Evolutionary conservation across 2,329 filamentous ascomycete species (phyloP).

Genomic region (Calycina herbarum): DNA sequence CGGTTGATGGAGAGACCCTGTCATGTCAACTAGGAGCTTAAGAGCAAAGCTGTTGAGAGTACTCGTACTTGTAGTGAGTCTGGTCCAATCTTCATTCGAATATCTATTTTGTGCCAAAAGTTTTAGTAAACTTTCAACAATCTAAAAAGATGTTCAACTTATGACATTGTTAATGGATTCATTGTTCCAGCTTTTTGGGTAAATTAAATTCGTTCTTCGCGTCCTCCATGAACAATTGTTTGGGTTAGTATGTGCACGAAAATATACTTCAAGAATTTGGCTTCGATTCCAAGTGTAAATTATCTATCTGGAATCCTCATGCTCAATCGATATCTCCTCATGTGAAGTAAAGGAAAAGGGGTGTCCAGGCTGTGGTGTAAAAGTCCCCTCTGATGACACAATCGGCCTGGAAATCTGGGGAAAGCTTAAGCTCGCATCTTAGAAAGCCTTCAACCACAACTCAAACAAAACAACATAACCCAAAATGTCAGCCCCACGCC

Average conservation of each 20-base stretch:
- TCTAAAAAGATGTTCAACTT: neutral
- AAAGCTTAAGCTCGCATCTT: neutral
- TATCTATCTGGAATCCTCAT: too few species aligned
- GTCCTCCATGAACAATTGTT: too few species aligned
- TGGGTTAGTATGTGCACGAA: too few species aligned
- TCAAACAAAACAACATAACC: slow-evolving; percentile 7
- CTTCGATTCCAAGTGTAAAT: too few species aligned
- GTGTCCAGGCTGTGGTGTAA: neutral
- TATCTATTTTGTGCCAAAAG: neutral
- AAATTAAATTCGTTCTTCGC: too few species aligned
- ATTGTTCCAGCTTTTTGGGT: too few species aligned
- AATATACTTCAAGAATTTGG: too few species aligned
- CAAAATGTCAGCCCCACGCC: slow-evolving; percentile 27
- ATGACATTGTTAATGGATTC: too few species aligned
- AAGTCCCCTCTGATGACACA: neutral
- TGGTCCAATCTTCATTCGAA: neutral
- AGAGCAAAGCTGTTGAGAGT: neutral
- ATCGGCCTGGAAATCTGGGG: neutral
- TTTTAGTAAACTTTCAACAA: neutral
- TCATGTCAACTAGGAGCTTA: neutral
- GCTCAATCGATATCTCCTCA: too few species aligned
- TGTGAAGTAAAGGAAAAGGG: too few species aligned
- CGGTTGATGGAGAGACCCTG: neutral
- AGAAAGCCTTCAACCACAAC: neutral
- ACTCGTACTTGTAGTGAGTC: too few species aligned